These are phyloP conservation scores for Moringa oleifera DNA, from an alignment of 345 rosid genomes.

Conservation along the genomic window DNA sequence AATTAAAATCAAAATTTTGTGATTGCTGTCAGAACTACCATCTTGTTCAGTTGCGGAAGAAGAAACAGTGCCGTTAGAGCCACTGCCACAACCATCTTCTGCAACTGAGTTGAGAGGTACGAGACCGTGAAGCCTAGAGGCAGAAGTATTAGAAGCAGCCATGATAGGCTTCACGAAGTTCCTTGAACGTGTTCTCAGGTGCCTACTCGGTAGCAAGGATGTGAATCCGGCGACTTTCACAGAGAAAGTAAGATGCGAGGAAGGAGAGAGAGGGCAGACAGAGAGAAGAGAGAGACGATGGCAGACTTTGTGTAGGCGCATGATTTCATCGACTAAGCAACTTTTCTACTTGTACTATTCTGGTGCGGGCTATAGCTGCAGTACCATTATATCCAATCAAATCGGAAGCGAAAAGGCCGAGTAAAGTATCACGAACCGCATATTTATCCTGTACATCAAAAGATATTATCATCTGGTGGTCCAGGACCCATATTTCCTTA, in stretches of 20 bases:
- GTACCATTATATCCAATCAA: too few relatives aligned
- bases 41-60: constrained; percentile 43
- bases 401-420: too few relatives aligned
- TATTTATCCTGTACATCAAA: too few relatives aligned
- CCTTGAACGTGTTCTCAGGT: constrained; percentile 29
- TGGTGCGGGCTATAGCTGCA: too few relatives aligned
- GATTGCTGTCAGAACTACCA: constrained; percentile 26
- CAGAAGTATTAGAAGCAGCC: constrained; percentile 23
- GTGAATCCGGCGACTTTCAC: constrained; percentile 23
- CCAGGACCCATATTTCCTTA: too few relatives aligned
- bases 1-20: neutral
- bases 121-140: constrained; percentile 40
- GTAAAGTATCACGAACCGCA: too few relatives aligned
- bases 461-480: too few relatives aligned
- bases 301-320: constrained; percentile 42
- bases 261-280: constrained; percentile 23
- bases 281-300: constrained; percentile 40
- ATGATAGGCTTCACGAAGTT: constrained; percentile 24
- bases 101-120: constrained; percentile 35
- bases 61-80: constrained; percentile 28
- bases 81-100: constrained; percentile 39
- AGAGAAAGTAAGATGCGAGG: constrained; percentile 16
- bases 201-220: constrained; percentile 19
- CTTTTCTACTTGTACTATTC: neutral
- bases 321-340: constrained; percentile 19